Conservation (phyloP, 169 alveolate species). For the Cryptosporidium canis region DNA sequence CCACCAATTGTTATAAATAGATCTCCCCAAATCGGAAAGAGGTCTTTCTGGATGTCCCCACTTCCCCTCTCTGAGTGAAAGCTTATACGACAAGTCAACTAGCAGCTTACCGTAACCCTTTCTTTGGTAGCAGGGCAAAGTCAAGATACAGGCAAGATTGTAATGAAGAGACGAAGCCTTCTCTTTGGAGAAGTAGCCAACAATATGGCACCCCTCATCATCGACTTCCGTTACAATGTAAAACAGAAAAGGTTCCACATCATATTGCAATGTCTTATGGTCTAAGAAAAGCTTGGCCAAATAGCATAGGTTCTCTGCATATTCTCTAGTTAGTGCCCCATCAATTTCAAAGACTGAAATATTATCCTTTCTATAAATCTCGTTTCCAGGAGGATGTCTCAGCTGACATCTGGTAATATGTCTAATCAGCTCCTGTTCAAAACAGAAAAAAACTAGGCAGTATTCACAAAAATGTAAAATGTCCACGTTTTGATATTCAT, state of each 20-base stretch:
- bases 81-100: slow-evolving; percentile 88
- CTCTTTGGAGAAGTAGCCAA: slow-evolving; percentile 91
- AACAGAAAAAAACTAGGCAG: slow-evolving; percentile 90
- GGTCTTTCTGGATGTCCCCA: slow-evolving; percentile 99
- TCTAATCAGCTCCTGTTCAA: slow-evolving; percentile 86
- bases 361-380: slow-evolving; percentile 93
- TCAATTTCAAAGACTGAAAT: slow-evolving; percentile 96
- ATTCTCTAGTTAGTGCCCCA: slow-evolving; percentile 91
- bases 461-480: slow-evolving; percentile 94
- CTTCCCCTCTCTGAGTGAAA: slow-evolving; percentile 90
- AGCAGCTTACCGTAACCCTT: slow-evolving; percentile 91
- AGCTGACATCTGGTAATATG: slow-evolving; percentile 89
- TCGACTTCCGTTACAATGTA: slow-evolving; percentile 94
- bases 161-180: slow-evolving; percentile 84
- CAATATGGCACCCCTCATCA: slow-evolving; percentile 89
- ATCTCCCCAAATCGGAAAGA: slow-evolving; percentile 95
- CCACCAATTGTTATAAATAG: slow-evolving; percentile 96
- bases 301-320: slow-evolving; percentile 96
- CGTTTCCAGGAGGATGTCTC: slow-evolving; percentile 99
- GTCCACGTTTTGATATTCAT: slow-evolving; percentile 92
- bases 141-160: slow-evolving; percentile 89
- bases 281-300: slow-evolving; percentile 96
- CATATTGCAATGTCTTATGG: slow-evolving; percentile 93
- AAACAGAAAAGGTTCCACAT: slow-evolving; percentile 85
- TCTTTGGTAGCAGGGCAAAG: slow-evolving; percentile 90